A percentile compares a stretch with the other conserved stretches of the same genome.
These are phyloP conservation scores for Clitopilus passeckerianus DNA, from an alignment of 768 basidiomycete genomes.

Conservation along the genomic window DNA sequence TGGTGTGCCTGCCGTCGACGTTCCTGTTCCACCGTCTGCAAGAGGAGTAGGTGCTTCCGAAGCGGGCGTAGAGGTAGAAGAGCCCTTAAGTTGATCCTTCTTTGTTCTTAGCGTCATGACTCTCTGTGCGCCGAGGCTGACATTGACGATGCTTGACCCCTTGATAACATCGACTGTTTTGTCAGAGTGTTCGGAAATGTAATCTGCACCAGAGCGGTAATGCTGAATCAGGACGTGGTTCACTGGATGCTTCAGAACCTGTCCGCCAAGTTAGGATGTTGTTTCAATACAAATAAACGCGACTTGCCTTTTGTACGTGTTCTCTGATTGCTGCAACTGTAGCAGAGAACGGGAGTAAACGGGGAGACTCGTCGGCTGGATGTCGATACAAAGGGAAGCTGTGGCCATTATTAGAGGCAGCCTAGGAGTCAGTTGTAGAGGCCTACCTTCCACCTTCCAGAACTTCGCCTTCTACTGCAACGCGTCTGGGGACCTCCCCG, in stretches of 20 bases:
- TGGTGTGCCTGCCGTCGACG: background rate
- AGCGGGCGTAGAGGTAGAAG: background rate
- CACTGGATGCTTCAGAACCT: constrained; percentile 52
- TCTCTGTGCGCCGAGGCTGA: constrained; percentile 75
- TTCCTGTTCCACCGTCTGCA: constrained; percentile 1
- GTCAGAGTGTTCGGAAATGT: constrained; percentile 84
- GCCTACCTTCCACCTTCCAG: constrained; percentile 34
- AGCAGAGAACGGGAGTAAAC: constrained; percentile 59
- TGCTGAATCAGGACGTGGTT: constrained; percentile 84
- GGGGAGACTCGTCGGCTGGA: constrained; percentile 75
- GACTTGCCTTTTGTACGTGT: constrained; percentile 55
- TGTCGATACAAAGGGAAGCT: constrained; percentile 81
- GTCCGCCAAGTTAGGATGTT: background rate
- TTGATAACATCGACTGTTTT: constrained; percentile 80
- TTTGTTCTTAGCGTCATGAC: constrained; percentile 72
- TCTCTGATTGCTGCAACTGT: constrained; percentile 63
- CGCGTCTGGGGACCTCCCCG: constrained; percentile 68
- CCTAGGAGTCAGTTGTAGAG: background rate
- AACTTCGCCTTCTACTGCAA: constrained; percentile 59
- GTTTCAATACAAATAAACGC: too few relatives aligned
- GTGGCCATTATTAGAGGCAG: background rate
- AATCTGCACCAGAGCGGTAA: constrained; percentile 75
- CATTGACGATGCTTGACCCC: constrained; percentile 74
- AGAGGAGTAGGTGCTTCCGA: constrained; percentile 8
- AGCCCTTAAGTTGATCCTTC: constrained; percentile 31